Evolutionary conservation across 2,329 filamentous ascomycete species (phyloP), one percentile per base, ranked within the genome.

Genomic region (Pezicula rhizophila): DNA sequence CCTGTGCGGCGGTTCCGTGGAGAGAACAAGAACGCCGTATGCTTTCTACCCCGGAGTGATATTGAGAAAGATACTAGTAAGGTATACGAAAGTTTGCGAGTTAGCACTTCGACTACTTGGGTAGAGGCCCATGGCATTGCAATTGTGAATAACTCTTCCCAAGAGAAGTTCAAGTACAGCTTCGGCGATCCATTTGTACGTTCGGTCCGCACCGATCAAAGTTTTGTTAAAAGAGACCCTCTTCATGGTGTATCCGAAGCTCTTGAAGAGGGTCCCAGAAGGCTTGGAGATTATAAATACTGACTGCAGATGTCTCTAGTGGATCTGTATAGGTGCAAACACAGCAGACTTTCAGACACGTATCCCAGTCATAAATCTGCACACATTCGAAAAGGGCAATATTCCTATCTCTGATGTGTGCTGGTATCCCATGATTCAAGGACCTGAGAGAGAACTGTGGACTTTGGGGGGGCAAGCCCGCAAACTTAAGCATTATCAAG

Each of bases 361-460:
- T 7, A 52, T 55, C 7, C 52, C 52, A 12, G 57, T 62, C 2
- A 57, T 62, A 44, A 62, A 61, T 33, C 46, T 60, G 35, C 39
- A 41, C n/a, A 60, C 54, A 2, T 51, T 28, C 34, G 33, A 52
- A 17, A 39, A 34, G n/a, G 59, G 57, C 2, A 44, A 8, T 1
- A 47, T 62, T 14, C 31, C 23, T 8, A 26, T 58, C 18, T 42
- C 53, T 17, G 47, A 58, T 38, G 60, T 57, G 8, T 60, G 55
- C 39, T 62, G 57, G 58, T 51, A 52, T 20, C 53, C 56, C 2
- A 53, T 45, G 17, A 47, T 57, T 37, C 47, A 48, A 25, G 53
- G 52, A 1, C 51, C 56, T 6, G 20, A 42, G 2, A 39, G 51
- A 14, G 51, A 60, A 37, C 33, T 57, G 11, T 61, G 53, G 60